Evolutionary conservation across 1,139 yeast genomes (phyloP), one percentile per base, ranked within the genome.

Genomic region (Geotrichum candidum): DNA sequence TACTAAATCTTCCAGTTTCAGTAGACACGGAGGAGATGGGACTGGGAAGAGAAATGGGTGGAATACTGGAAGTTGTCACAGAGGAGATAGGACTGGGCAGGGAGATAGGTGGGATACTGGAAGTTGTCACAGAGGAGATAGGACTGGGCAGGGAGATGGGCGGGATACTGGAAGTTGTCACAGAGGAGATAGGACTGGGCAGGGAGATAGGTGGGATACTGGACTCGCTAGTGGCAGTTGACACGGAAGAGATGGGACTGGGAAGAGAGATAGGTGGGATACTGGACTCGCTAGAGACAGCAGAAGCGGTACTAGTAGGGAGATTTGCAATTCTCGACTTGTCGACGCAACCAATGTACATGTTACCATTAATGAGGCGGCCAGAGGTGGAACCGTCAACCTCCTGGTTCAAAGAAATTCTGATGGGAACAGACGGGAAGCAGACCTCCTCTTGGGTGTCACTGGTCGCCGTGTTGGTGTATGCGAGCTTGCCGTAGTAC

Each of bases 391-490:
- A 35, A 29, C 53, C 59, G 18, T 51, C 59, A 29, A 11, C 27
- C 33, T 59, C 54, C 35, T 57, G 35, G 52, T 62, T 60, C 27
- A 62, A 57, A 9, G 62, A 52, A 35, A 62, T 62, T 27, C 51
- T 41, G 33, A 62, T 62, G 22, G 64, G 64, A 50, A 62, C 64
- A 11, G 64, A 55, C 3, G 60, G 61, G 57, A 62, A 62, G 57
- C 64, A 62, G 35, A 62, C 61, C n/a, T 52, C 53, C 13, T 35
- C 27, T 11, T 22, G 25, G 33, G 55, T 62, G 45, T 53, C 61
- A 33, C 52, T 57, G 35, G 58, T 45, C 31, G 64, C 57, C 13
- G 61, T 48, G 56, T 58, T 56, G 38, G 62, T 57, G 57, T 59
- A 62, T 6, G 58, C 62, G 29, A 62, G 58, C 33, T 57, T 52